Evolutionary conservation across 2,329 filamentous ascomycete genomes (phyloP), one percentile per base, ranked within the genome.

Genomic region (Colletotrichum sansevieriae): DNA sequence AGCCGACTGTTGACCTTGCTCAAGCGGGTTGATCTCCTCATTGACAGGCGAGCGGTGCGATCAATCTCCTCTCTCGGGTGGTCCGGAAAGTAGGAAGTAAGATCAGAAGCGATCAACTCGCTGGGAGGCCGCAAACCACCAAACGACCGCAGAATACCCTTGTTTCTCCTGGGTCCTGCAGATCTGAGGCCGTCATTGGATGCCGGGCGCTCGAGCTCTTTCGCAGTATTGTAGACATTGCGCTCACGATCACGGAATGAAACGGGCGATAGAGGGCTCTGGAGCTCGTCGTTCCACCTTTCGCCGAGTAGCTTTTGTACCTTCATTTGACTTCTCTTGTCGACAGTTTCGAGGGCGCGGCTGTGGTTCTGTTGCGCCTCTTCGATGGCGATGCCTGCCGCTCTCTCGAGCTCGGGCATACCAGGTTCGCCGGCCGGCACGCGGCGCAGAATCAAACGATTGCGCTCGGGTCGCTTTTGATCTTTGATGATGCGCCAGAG

Each of bases 51-150:
- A 71, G 97, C 95, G 0, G 96, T 98, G 74, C 94, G 92, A 79
- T 98, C 96, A 77, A 99, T 98, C 74, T 97, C 94, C 77, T 97
- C 95, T 64, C 93, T 91, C 57, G 95, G 90, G 75, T 98, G 95
- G 75, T 97, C 94, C 0, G 96, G 96, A 85, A 99, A 99, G 83
- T 98, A 99, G 0, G 95, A 97, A 1, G 94, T 96, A 68, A 99
- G 84, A 77, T 99, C 96, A 22, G 96, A 97, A 29, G 95, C 95
- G 76, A 99, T 99, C 77, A 99, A 88, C 83, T 99, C 96, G 82
- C 95, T 98, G 1, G 96, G 96, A 18, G 96, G 96, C 74, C 96
- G 88, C 72, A 96, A 90, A 39, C 95, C 95, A 75, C 97, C 96
- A 80, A 98, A 98, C 72, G 92, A 91, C 72, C 92, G 90, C 52